Percentiles rank a stretch among this genome's conserved stretches.
Evolutionary conservation across 345 rosid species (phyloP).

Genomic region (Clarkia xantiana): DNA sequence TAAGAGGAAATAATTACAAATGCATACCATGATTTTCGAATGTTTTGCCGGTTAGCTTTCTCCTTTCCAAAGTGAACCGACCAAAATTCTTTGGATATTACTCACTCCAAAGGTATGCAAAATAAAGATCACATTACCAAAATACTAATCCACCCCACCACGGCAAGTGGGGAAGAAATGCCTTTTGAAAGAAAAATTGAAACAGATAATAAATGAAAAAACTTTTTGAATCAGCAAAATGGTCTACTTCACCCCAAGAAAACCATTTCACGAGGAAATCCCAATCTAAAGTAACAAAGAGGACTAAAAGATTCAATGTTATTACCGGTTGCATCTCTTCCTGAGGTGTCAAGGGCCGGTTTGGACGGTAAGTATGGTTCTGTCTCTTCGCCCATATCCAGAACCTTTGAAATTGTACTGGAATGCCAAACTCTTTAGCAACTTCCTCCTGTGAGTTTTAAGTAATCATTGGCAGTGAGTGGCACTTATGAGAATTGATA

Average conservation of each 20-base stretch:
- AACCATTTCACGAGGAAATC: neutral
- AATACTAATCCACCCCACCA: too few relatives aligned
- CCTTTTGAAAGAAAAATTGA: neutral
- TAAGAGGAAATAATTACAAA: too few relatives aligned
- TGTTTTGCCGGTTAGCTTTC: too few relatives aligned
- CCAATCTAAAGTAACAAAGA: neutral
- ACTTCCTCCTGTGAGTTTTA: conserved; percentile 62
- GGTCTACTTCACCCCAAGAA: neutral
- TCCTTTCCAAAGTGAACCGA: too few relatives aligned
- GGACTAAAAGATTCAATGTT: conserved; percentile 2
- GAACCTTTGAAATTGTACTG: conserved; percentile 74
- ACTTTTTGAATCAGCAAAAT: too few relatives aligned
- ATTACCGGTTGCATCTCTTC: conserved; percentile 81
- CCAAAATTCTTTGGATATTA: too few relatives aligned
- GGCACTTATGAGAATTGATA: too few relatives aligned
- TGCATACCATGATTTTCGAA: too few relatives aligned
- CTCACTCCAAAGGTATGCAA: too few relatives aligned
- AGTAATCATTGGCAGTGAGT: neutral
- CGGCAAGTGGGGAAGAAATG: too few relatives aligned
- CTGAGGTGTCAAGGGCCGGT: conserved; percentile 63
- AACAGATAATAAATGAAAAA: neutral
- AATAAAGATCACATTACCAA: too few relatives aligned
- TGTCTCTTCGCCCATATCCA: conserved; percentile 99
- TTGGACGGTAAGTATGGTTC: conserved; percentile 93
- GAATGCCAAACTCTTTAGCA: conserved; percentile 85